Evolutionary conservation across 345 rosid genomes (phyloP).

Genomic region (Rhizophora apiculata): DNA sequence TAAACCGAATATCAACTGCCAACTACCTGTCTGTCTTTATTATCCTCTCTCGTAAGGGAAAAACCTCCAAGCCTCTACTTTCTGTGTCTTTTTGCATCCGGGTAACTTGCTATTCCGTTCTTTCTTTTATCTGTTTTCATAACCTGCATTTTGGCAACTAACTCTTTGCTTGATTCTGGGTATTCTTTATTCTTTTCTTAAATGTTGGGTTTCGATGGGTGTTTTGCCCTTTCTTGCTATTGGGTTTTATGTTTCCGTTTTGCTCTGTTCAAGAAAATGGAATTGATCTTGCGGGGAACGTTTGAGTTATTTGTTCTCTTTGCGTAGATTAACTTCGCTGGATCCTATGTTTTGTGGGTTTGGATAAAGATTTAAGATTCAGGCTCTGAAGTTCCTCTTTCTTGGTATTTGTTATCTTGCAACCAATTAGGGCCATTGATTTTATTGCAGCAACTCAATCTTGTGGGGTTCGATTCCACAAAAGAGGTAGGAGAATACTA

Average conservation of each 20-base stretch:
- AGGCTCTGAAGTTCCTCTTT: neutral
- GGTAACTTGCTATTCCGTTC: neutral
- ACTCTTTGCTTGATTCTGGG: conserved; percentile 1
- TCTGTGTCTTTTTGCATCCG: too few relatives aligned
- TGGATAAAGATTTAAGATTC: neutral
- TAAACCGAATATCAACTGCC: too few relatives aligned
- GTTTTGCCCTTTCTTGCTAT: neutral
- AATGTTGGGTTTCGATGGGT: neutral
- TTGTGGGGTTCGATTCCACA: neutral
- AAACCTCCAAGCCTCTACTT: too few relatives aligned
- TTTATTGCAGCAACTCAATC: neutral
- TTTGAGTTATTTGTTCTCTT: neutral
- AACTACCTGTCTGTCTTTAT: too few relatives aligned
- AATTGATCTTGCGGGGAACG: neutral
- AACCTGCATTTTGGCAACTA: neutral
- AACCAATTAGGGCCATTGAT: neutral
- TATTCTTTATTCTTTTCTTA: conserved; percentile 1
- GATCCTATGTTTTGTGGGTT: neutral
- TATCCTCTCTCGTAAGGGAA: too few relatives aligned
- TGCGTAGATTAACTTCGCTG: neutral
- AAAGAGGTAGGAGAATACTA: neutral
- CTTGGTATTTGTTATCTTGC: neutral
- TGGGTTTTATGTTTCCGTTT: neutral
- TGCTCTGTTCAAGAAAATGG: neutral
- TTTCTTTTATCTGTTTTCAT: neutral